phyloP scores from a whole-genome alignment of 2,329 filamentous ascomycete species.

The Leptographium lundbergii region DNA sequence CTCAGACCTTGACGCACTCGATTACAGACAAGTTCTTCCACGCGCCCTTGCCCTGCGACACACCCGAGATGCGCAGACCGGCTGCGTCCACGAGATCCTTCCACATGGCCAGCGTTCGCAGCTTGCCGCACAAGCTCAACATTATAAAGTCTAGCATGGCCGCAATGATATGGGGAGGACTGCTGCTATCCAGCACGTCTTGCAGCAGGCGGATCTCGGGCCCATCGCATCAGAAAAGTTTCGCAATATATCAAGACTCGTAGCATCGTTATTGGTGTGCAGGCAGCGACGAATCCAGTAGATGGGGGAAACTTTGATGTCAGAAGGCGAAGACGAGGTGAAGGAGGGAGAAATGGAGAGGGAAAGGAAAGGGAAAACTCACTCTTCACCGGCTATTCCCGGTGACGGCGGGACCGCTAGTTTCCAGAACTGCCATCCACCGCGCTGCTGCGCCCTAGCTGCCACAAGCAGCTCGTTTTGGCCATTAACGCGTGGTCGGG shows the following conservation, averaged over 20 bases:
- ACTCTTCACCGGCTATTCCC: conserved; percentile 20
- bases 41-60: conserved; percentile 6
- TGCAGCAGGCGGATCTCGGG: conserved; percentile 16
- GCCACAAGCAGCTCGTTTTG: not conserved
- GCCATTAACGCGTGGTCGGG: not conserved
- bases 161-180: conserved; percentile 6
- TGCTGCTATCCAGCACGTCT: conserved; percentile 10
- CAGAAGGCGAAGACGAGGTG: not conserved
- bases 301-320: not conserved
- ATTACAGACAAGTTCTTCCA: conserved; percentile 11
- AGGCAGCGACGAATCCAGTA: conserved; percentile 20
- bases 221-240: conserved; percentile 18
- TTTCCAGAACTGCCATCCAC: not conserved
- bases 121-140: conserved; percentile 14
- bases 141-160: conserved; percentile 14
- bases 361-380: not conserved
- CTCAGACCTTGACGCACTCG: conserved; percentile 12
- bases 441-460: not conserved
- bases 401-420: not conserved
- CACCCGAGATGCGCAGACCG: conserved; percentile 10
- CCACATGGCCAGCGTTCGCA: conserved; percentile 13
- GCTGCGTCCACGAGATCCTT: conserved; percentile 7
- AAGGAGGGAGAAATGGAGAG: not conserved
- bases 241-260: conserved; percentile 19
- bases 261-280: conserved; percentile 24